Percentiles rank a stretch among this genome's conserved stretches.
Conservation (phyloP, 148 eudicot genomes). For the Heliamphora exappendiculata region DNA sequence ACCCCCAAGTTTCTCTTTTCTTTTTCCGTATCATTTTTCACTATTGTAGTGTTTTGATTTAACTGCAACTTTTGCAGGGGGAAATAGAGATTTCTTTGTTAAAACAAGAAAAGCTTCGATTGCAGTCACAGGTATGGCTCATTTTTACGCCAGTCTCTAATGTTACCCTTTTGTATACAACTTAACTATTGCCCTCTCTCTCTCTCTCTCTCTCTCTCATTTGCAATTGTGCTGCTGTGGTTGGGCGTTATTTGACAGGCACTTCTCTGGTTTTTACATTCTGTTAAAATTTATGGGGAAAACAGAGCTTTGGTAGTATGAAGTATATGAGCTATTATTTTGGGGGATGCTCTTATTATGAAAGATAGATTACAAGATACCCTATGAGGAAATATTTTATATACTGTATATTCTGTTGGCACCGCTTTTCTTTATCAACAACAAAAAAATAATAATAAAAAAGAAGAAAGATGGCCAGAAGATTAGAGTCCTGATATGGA, state of each 20-base stretch:
- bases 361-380: background rate
- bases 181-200: background rate
- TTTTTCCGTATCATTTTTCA: background rate
- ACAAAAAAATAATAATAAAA: too few relatives aligned
- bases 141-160: background rate
- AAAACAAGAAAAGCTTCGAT: constrained; percentile 83
- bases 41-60: background rate
- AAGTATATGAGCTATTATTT: background rate
- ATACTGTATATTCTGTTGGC: background rate
- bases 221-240: background rate
- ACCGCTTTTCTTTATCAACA: too few relatives aligned
- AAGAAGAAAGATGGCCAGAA: too few relatives aligned
- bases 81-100: constrained; percentile 89
- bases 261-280: background rate
- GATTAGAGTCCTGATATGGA: too few relatives aligned
- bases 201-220: background rate
- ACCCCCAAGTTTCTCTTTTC: background rate
- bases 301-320: background rate
- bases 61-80: constrained; percentile 29
- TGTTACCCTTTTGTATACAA: background rate
- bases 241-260: background rate
- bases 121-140: constrained; percentile 62
- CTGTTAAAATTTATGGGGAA: background rate
- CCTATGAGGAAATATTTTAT: background rate
- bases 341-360: background rate